Evolutionary conservation across 2,329 filamentous ascomycete species (phyloP), one percentile per base, ranked within the genome.

Genomic region (Hypoxylon sp.): DNA sequence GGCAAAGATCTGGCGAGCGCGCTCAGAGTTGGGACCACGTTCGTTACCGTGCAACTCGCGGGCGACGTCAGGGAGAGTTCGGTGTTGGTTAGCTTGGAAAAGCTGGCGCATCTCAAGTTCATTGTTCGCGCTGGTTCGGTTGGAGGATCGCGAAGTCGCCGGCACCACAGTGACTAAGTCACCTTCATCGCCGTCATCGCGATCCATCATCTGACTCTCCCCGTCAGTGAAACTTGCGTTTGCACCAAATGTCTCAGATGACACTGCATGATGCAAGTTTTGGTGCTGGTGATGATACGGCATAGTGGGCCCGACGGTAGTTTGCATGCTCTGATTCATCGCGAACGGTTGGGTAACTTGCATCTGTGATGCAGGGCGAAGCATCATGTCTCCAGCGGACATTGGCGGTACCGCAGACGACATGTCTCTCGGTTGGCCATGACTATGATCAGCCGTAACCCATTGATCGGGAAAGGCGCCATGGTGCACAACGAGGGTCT

Each of bases 1-100:
- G 21, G 93, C 93, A 81, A 96, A 96, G 7, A 96, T 87, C 77
- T 96, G 93, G 67, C 93, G 91, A 23, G 91, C 91, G 74, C 93
- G 89, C 80, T 97, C 93, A 1, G 92, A 93, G 77, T 93, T 92
- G 11, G 92, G 91, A 0, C 92, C 93, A 58, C 91, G 86, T 76
- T 95, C 92, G 72, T 93, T 93, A 48, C 90, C 90, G 71, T 93
- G 91, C 25, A 94, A 86, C 78, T 94, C 91, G 34, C 86, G 84
- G 2, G 92, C 92, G 14, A 95, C 90, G 7, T 94, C 91, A 70
- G 89, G 87, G 25, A 95, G 80, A 30, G 80, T 85, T 32, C 92
- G 88, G 68, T 89, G 85, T 68, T 88, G 87, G 75, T 94, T 94
- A 61, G 85, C 83, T n/a, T 84, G 81, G 69, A 93, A 91, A 53